Conservation (phyloP, 805 yeast species). For the Sugiyamaella boreocaroliniensis region DNA sequence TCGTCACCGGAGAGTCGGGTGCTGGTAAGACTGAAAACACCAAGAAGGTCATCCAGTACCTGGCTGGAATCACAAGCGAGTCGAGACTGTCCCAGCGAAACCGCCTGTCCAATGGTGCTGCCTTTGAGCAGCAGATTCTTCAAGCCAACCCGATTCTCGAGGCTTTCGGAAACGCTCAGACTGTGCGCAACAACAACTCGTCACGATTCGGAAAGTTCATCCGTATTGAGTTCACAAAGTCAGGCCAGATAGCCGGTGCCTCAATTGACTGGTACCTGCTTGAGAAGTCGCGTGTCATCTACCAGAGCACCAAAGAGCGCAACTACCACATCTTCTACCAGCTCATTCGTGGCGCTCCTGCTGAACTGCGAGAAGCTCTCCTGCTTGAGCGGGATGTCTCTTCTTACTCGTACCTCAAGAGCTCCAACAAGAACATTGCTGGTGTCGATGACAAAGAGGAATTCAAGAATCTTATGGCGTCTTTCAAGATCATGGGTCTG, state of each 20-base stretch:
- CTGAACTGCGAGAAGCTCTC: conserved; percentile 30
- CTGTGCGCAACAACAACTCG: conserved; percentile 87
- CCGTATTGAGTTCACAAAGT: conserved; percentile 63
- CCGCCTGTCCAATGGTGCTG: conserved; percentile 27
- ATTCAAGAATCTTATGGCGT: conserved; percentile 52
- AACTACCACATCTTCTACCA: conserved; percentile 94
- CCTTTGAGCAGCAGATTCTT: conserved; percentile 76
- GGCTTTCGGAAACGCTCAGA: conserved; percentile 95
- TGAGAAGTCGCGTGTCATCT: conserved; percentile 87
- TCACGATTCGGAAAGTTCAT: conserved; percentile 96
- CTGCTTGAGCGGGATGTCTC: conserved; percentile 42
- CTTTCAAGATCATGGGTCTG: conserved; percentile 73
- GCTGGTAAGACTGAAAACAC: conserved; percentile 99
- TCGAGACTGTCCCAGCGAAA: conserved; percentile 12
- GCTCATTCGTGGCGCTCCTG: conserved; percentile 58
- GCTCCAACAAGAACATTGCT: conserved; percentile 50
- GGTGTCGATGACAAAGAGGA: conserved; percentile 73
- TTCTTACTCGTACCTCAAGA: conserved; percentile 51
- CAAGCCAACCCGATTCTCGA: conserved; percentile 95
- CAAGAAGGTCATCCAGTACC: conserved; percentile 85
- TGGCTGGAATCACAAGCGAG: conserved; percentile 63
- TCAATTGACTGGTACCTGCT: conserved; percentile 89
- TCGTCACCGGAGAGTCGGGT: conserved; percentile 98
- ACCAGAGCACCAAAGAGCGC: conserved; percentile 69
- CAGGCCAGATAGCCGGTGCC: conserved; percentile 75